A percentile compares a stretch with the other conserved stretches of the same genome.
These are phyloP conservation scores for Talaromyces sp. DNA, from an alignment of 2,329 filamentous ascomycete genomes.

Conservation along the genomic window DNA sequence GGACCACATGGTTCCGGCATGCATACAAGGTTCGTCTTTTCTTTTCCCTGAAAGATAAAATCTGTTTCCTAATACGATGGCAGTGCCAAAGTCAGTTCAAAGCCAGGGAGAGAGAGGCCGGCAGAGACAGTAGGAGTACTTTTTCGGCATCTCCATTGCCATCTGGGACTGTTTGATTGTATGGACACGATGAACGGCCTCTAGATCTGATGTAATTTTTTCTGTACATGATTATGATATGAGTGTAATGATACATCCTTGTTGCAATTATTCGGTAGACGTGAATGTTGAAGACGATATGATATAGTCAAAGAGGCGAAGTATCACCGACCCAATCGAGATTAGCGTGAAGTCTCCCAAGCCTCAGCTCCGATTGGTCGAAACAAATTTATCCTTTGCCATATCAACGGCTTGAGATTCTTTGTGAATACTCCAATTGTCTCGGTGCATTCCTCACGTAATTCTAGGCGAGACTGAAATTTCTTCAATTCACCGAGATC, in stretches of 20 bases:
- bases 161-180: background rate
- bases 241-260: background rate
- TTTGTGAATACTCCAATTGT: background rate
- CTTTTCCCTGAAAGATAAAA: background rate
- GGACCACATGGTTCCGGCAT: slow-evolving; percentile 88
- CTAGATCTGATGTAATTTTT: background rate
- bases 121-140: slow-evolving; percentile 51
- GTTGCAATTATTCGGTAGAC: background rate
- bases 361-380: background rate
- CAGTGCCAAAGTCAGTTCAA: slow-evolving; percentile 70
- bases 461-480: background rate
- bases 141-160: slow-evolving; percentile 31
- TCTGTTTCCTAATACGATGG: background rate
- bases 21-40: slow-evolving; percentile 68
- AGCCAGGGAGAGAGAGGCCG: slow-evolving; percentile 66
- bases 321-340: background rate
- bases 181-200: background rate
- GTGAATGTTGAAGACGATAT: background rate
- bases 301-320: background rate
- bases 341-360: background rate
- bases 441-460: background rate
- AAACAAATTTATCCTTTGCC: background rate
- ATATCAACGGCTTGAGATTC: background rate
- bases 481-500: background rate
- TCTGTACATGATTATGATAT: slow-evolving; percentile 7